phyloP scores from a whole-genome alignment of 495 filamentous ascomycete genomes.

The Penicillium diatomitis region DNA sequence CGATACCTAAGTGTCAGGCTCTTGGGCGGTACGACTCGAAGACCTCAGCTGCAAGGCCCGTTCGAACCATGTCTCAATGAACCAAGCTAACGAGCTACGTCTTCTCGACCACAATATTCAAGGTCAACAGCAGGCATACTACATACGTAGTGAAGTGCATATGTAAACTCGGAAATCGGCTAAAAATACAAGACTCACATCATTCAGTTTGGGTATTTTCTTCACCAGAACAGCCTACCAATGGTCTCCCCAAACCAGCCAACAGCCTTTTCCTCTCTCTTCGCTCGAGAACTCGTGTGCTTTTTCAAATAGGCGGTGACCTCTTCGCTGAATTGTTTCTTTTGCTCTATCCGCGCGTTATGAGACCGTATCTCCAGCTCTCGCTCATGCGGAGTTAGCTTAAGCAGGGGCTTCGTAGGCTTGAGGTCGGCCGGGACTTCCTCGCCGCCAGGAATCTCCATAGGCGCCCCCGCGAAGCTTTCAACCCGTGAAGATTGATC shows the following conservation, averaged over 20 bases:
- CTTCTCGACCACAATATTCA: too few relatives aligned
- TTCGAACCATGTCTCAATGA: too few relatives aligned
- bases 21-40: too few relatives aligned
- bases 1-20: too few relatives aligned
- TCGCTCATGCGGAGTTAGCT: slow-evolving; percentile 52
- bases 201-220: neutral
- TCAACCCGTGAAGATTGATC: slow-evolving; percentile 11
- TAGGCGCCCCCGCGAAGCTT: neutral
- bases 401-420: slow-evolving; percentile 46
- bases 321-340: slow-evolving; percentile 42
- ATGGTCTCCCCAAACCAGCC: slow-evolving; percentile 45
- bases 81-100: too few relatives aligned
- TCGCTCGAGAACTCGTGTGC: slow-evolving; percentile 46
- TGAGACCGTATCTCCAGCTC: slow-evolving; percentile 58
- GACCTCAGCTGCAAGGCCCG: too few relatives aligned
- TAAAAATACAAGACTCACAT: neutral
- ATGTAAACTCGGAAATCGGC: neutral
- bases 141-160: too few relatives aligned
- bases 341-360: slow-evolving; percentile 49
- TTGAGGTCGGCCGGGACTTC: slow-evolving; percentile 25
- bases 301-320: slow-evolving; percentile 46
- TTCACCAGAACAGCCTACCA: slow-evolving; percentile 35
- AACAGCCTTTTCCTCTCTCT: slow-evolving; percentile 50
- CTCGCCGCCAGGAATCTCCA: slow-evolving; percentile 31
- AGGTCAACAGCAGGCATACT: too few relatives aligned